These are phyloP conservation scores for Bryoglossum gracile DNA, from an alignment of 495 filamentous ascomycete species.

Conservation along the genomic window DNA sequence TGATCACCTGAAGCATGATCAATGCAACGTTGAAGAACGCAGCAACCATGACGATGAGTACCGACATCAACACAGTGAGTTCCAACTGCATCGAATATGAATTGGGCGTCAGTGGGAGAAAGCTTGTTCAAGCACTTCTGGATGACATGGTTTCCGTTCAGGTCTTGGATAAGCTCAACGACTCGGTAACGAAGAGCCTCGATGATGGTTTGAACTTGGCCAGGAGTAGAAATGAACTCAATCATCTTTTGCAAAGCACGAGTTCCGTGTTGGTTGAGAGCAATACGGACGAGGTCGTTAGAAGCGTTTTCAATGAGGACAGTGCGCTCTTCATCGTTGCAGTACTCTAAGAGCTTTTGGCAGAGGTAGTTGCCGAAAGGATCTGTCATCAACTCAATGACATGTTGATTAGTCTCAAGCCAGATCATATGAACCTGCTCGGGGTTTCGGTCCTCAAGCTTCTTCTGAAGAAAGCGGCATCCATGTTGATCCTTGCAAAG, in stretches of 20 bases:
- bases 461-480: conserved; percentile 91
- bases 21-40: conserved; percentile 94
- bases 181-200: conserved; percentile 68
- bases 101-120: conserved; percentile 70
- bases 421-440: conserved; percentile 89
- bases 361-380: conserved; percentile 98
- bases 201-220: conserved; percentile 76
- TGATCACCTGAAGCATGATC: conserved; percentile 89
- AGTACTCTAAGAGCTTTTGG: conserved; percentile 92
- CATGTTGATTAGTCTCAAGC: conserved; percentile 80
- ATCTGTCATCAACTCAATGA: conserved; percentile 96
- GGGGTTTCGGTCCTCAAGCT: conserved; percentile 82
- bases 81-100: conserved; percentile 94
- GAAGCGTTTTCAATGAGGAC: conserved; percentile 83
- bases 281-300: conserved; percentile 78
- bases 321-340: conserved; percentile 89
- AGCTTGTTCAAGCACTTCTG: conserved; percentile 98
- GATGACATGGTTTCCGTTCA: conserved; percentile 98
- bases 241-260: conserved; percentile 99
- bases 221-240: conserved; percentile 77
- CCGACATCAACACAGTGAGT: conserved; percentile 80
- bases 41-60: conserved; percentile 96
- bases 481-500: conserved; percentile 97
- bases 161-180: conserved; percentile 87
- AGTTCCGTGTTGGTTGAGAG: conserved; percentile 93